A percentile compares a stretch with the other conserved stretches of the same genome.
Evolutionary conservation across 2,329 filamentous ascomycete genomes (phyloP).

Genomic region (Aspergillus pseudotamarii): DNA sequence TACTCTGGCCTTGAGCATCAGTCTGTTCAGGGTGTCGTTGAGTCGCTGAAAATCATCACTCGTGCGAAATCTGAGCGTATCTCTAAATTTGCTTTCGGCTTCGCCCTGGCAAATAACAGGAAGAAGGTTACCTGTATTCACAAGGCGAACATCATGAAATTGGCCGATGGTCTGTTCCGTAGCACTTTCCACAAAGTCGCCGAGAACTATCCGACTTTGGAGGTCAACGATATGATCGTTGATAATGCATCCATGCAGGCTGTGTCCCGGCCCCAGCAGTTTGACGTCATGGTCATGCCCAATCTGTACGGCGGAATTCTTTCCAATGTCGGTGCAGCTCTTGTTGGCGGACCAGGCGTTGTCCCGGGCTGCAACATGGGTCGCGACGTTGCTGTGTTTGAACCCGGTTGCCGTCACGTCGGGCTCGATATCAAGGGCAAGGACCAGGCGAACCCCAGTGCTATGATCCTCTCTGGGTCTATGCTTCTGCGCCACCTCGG

Average conservation of each 20-base stretch:
- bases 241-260: slow-evolving; percentile 99
- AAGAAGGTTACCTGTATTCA: slow-evolving; percentile 99
- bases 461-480: slow-evolving; percentile 88
- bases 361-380: slow-evolving; percentile 99
- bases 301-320: slow-evolving; percentile 99
- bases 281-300: slow-evolving; percentile 99
- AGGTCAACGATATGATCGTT: slow-evolving; percentile 99
- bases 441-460: slow-evolving; percentile 97
- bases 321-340: slow-evolving; percentile 96
- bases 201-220: slow-evolving; percentile 92
- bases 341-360: slow-evolving; percentile 94
- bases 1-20: slow-evolving; percentile 99
- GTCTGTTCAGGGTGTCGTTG: slow-evolving; percentile 92
- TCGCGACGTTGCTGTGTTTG: slow-evolving; percentile 95
- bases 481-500: slow-evolving; percentile 98
- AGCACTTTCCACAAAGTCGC: slow-evolving; percentile 93
- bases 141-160: slow-evolving; percentile 99
- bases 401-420: slow-evolving; percentile 98
- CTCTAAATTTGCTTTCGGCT: slow-evolving; percentile 97
- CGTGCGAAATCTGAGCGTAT: slow-evolving; percentile 99
- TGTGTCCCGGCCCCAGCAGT: slow-evolving; percentile 93
- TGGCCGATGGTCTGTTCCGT: slow-evolving; percentile 97
- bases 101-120: slow-evolving; percentile 96
- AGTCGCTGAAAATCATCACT: slow-evolving; percentile 99
- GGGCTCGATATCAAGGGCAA: slow-evolving; percentile 99